Conservation (phyloP, 2,329 filamentous ascomycete genomes). For the Colletotrichum somersetense region DNA sequence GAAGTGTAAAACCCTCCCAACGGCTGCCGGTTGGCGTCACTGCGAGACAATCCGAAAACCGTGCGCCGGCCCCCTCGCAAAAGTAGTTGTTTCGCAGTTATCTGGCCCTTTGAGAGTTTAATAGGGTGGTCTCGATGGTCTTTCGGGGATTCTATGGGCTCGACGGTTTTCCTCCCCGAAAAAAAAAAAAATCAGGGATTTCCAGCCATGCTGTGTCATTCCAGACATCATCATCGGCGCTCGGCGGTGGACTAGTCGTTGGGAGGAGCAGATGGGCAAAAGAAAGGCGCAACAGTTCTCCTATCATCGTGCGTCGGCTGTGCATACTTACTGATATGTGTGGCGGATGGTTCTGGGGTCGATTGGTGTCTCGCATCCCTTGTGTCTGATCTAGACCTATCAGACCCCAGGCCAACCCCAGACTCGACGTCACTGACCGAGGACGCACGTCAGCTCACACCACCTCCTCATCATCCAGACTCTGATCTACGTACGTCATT, state of each 20-base stretch:
- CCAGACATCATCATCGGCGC: constrained; percentile 8
- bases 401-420: constrained; percentile 28
- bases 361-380: constrained; percentile 36
- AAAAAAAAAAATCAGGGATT: constrained; percentile 7
- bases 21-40: constrained; percentile 18
- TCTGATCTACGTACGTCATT: constrained; percentile 29
- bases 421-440: constrained; percentile 37
- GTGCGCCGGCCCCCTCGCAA: not conserved
- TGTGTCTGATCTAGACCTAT: constrained; percentile 28
- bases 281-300: not conserved
- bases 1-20: constrained; percentile 3
- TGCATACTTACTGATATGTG: constrained; percentile 8
- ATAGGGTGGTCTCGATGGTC: not conserved
- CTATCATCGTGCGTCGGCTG: constrained; percentile 23
- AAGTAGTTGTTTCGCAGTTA: constrained; percentile 6
- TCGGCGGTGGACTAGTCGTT: not conserved
- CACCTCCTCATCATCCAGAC: constrained; percentile 23
- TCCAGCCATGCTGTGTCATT: constrained; percentile 8
- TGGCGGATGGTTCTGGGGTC: constrained; percentile 22
- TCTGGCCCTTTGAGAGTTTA: not conserved
- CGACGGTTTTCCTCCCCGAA: not conserved
- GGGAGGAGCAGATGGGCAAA: not conserved
- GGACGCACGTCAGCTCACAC: constrained; percentile 36
- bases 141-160: not conserved
- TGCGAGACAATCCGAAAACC: constrained; percentile 8